Evolutionary conservation across 257 asterid genomes (phyloP).

Genomic region (Lithospermum erythrorhizon): DNA sequence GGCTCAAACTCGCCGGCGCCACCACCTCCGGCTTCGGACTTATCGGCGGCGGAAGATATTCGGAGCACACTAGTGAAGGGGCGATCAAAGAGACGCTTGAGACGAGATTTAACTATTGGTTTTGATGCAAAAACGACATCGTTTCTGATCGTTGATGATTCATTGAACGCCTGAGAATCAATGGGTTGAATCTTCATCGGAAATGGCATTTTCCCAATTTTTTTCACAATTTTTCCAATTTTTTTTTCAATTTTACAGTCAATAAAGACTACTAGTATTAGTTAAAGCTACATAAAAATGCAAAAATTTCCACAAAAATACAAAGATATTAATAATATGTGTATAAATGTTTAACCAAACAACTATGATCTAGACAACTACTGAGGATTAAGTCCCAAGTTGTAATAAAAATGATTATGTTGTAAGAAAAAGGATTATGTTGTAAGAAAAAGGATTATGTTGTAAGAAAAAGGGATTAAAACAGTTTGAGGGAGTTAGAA

Average conservation of each 20-base stretch:
- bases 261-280: not conserved
- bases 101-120: slow-evolving; percentile 57
- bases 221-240: too few species aligned
- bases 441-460: too few species aligned
- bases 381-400: too few species aligned
- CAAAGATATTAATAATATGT: too few species aligned
- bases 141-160: slow-evolving; percentile 26
- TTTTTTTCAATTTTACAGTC: not conserved
- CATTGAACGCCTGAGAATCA: slow-evolving; percentile 24
- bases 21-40: slow-evolving; percentile 24
- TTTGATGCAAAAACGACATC: slow-evolving; percentile 22
- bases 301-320: not conserved
- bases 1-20: slow-evolving; percentile 61
- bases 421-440: too few species aligned
- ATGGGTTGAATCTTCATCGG: slow-evolving; percentile 88
- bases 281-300: not conserved
- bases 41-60: slow-evolving; percentile 43
- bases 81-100: slow-evolving; percentile 80
- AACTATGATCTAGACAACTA: too few species aligned
- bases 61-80: slow-evolving; percentile 62
- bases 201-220: slow-evolving; percentile 32
- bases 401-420: too few species aligned
- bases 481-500: not conserved
- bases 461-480: too few species aligned
- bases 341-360: too few species aligned